Conservation (phyloP, 202 grass and related monocot genomes). For the Elaeis oleifera region DNA sequence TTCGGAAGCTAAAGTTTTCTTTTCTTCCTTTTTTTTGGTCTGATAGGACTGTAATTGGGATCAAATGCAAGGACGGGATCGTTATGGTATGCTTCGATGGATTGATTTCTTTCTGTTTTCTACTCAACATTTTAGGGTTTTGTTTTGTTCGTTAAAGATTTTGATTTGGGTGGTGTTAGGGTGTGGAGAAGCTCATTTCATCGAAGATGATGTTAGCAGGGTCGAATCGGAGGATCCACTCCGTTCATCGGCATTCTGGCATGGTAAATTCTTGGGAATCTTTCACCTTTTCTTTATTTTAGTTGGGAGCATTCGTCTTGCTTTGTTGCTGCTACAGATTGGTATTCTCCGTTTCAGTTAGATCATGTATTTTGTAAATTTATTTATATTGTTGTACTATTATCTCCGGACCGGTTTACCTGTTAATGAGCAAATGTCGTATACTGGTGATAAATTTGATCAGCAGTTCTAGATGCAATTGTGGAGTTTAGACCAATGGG, state of each 20-base stretch:
- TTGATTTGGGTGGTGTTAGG: conserved; percentile 33
- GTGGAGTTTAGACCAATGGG: not conserved
- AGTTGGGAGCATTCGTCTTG: no score
- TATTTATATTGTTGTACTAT: no score
- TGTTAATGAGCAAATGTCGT: no score
- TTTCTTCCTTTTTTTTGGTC: not conserved
- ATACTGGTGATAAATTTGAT: no score
- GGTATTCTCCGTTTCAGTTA: no score
- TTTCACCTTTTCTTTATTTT: not conserved
- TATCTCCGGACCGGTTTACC: no score
- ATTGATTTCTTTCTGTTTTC: not conserved
- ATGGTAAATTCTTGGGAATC: conserved; percentile 38
- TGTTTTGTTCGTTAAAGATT: conserved; percentile 10
- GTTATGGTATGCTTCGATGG: conserved; percentile 46
- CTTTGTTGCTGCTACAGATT: no score
- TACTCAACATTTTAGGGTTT: not conserved
- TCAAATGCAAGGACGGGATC: conserved; percentile 93
- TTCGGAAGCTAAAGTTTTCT: conserved; percentile 18
- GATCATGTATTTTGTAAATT: no score
- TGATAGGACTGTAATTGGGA: conserved; percentile 65
- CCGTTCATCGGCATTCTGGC: conserved; percentile 59
- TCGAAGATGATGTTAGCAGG: conserved; percentile 79
- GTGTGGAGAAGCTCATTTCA: conserved; percentile 72
- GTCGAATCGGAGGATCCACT: conserved; percentile 72
- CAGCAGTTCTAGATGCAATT: no score